Evolutionary conservation across 1,139 yeast species (phyloP), one percentile per base, ranked within the genome.

Genomic region (Lodderomyces oxycetoniae): DNA sequence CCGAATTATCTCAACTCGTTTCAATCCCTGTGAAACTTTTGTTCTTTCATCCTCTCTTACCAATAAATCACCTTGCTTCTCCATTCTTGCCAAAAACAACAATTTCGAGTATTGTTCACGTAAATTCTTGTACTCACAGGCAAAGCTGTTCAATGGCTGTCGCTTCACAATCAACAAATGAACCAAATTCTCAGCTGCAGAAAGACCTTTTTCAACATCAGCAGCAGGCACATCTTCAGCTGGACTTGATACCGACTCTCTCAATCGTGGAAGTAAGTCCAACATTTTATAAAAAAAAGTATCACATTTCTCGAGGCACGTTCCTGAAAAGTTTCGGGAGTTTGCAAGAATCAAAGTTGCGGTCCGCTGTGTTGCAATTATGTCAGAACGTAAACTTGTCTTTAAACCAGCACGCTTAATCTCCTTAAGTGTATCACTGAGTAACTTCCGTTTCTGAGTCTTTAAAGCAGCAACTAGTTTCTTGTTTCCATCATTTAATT

Each of bases 251-350:
- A 79, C 78, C 2, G 86, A 65, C 20, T 79, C 71, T 48, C 95
- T 71, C 39, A 91, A 61, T 30, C 91, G 69, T 5, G 97, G 97
- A 27, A 89, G 59, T 32, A 88, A 55, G 47, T 91, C 98, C 35
- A 91, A 57, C 13, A 86, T 59, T 40, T 84, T 70, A 63, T 74
- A 85, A 55, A 77, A 88, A 47, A 73, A 72, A 0, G 55, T 55
- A 51, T 88, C 95, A 31, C 64, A 56, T 1, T 70, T 71, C 62
- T 26, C 75, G 49, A 5, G 44, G 36, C 1, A 50, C 53, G 26
- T 24, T 1, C 51, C 61, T 3, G 53, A 53, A 33, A 85, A 67
- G 2, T 80, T 60, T 7, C 60, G 60, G 8, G 79, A 60, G 33
- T 71, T 67, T 1, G 84, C 72, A 31, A 91, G 57, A 21, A 89